Evolutionary conservation across 768 basidiomycete genomes (phyloP), one percentile per base, ranked within the genome.

Genomic region (Boletus rubescentipes): DNA sequence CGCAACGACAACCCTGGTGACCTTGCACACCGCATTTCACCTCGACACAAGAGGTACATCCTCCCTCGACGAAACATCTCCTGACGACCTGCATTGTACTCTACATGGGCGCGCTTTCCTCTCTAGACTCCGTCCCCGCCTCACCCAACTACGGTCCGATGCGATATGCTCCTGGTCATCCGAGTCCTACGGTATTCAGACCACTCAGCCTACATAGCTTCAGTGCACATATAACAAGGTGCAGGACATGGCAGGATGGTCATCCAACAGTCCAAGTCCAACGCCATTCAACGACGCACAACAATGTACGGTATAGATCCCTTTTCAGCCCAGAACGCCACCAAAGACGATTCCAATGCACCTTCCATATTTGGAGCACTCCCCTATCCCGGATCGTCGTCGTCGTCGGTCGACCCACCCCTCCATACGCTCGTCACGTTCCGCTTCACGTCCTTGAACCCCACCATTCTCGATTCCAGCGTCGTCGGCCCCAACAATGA

Each of bases 331-430:
- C 70, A 72, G 34, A 52, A 57, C 26, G 58, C 63, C 29, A 53
- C 66, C 16, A 57, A 37, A 26, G 49, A 54, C 20, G 18, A 36
- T 16, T 30, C 20, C 32, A 29, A 23, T 26, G 43, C 72, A 10
- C 80, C 84, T 43, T 86, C 85, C 43, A 68, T 86, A 53, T 83
- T 80, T 60, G 85, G 85, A 6, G 84, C 84, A 0, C 79, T 87
- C 18, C 85, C 85, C 29, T 84, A 81, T 60, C 77, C 81, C 0
- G 49, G 21, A 16, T 39, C 69, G 21, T 52, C 72, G 30, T 52
- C 72, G 30, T 54, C 74, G 31, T 58, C 53, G 21, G 46, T 20
- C 44, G 40, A 61, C 21, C 62, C 72, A 7, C 34, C 70, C 21
- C 59, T 75, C 15, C 67, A 71, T 30, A 63, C 70, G 15, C 70